A percentile compares a stretch with the other conserved stretches of the same genome.
Conservation (phyloP, 495 filamentous ascomycete genomes). For the Aspergillus sparsus region DNA sequence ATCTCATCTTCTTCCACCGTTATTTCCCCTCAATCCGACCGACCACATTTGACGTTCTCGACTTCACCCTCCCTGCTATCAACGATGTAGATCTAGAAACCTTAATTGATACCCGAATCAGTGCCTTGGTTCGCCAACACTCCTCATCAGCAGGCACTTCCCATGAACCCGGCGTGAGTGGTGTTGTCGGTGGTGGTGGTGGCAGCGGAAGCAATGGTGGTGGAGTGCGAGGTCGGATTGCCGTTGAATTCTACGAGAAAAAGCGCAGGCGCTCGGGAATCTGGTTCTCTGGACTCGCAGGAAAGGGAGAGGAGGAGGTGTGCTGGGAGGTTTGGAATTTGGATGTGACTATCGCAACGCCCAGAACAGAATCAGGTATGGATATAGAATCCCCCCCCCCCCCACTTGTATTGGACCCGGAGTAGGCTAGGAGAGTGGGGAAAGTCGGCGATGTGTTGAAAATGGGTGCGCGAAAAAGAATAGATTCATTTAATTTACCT, state of each 20-base stretch:
- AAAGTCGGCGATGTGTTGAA: no score
- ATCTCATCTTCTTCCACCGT: constrained; percentile 98
- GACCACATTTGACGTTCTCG: constrained; percentile 85
- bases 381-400: neutral
- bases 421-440: no score
- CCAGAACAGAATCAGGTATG: constrained; percentile 82
- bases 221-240: constrained; percentile 72
- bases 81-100: constrained; percentile 88
- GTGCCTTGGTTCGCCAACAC: constrained; percentile 66
- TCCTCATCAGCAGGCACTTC: constrained; percentile 49
- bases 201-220: constrained; percentile 33
- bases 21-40: constrained; percentile 88
- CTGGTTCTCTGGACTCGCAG: constrained; percentile 63
- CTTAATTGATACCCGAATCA: constrained; percentile 84
- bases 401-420: no score
- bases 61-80: constrained; percentile 85
- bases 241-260: constrained; percentile 94
- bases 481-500: constrained; percentile 12
- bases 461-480: neutral
- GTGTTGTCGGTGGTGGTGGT: constrained; percentile 30
- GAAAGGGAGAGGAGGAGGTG: constrained; percentile 83
- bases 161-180: constrained; percentile 49
- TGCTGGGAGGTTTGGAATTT: constrained; percentile 97
- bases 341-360: constrained; percentile 86
- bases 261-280: constrained; percentile 68